Evolutionary conservation across 257 asterid species (phyloP).

Genomic region (Cordia subcordata): DNA sequence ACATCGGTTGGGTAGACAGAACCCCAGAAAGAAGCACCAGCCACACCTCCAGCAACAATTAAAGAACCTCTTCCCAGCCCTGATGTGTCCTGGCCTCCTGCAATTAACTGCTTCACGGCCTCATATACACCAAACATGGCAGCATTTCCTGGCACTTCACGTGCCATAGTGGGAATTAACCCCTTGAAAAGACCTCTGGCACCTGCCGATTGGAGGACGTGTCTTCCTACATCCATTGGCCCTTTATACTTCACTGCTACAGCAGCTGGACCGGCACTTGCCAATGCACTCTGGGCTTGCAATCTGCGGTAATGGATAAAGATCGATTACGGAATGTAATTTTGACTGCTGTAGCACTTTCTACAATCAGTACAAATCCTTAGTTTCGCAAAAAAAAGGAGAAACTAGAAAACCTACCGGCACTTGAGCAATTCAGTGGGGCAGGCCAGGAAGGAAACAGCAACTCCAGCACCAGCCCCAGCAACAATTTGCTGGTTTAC

Average conservation of each 20-base stretch:
- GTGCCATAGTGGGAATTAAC: constrained; percentile 62
- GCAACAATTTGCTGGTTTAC: constrained; percentile 70
- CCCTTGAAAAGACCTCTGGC: constrained; percentile 74
- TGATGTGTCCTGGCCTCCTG: constrained; percentile 72
- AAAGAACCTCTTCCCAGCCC: constrained; percentile 64
- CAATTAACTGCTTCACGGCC: constrained; percentile 58
- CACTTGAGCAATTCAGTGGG: constrained; percentile 90
- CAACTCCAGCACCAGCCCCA: constrained; percentile 93
- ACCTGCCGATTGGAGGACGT: constrained; percentile 64
- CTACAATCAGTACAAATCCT: too few relatives aligned
- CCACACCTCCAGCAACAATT: constrained; percentile 71
- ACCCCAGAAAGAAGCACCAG: constrained; percentile 72
- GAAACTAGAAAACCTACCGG: constrained; percentile 43
- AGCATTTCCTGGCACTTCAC: constrained; percentile 86
- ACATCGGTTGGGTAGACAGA: constrained; percentile 80
- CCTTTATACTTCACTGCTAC: constrained; percentile 53
- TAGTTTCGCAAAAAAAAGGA: too few relatives aligned
- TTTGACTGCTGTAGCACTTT: too few relatives aligned
- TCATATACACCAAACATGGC: constrained; percentile 87
- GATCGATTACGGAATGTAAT: neutral
- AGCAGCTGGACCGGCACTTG: constrained; percentile 33
- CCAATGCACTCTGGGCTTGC: constrained; percentile 79
- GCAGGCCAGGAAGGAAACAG: constrained; percentile 82
- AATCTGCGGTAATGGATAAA: constrained; percentile 39
- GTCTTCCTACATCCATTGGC: constrained; percentile 84